Evolutionary conservation across 2,329 filamentous ascomycete genomes (phyloP), one percentile per base, ranked within the genome.

Genomic region (Xylaria sp.): DNA sequence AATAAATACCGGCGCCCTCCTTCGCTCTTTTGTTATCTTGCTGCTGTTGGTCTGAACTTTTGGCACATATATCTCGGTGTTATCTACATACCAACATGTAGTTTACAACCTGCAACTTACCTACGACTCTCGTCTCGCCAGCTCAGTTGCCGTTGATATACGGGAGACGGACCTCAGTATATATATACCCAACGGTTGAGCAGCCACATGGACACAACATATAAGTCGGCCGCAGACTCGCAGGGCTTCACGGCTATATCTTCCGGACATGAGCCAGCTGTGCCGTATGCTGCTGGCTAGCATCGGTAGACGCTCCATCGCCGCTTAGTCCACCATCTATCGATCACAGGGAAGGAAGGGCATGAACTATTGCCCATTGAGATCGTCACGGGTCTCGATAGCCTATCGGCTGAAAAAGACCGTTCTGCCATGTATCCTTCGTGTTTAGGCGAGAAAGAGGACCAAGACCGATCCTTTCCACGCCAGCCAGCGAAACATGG

Each of bases 1-100:
- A 51, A 51, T 51, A 66, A 66, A 66, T 66, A 66, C 57, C 39
- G 8, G 11, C 10, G 53, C 44, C 23, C 44, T 49, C 30, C 52
- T 51, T 52, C 60, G 19, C 47, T 48, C 46, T 11, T 49, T 55
- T 13, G 42, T 46, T 46, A n/a, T 46, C 11, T 11, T 46, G 11
- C 11, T 46, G 42, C 5, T 46, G 13, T 16, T 46, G 8, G 11
- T 42, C 8, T 42, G 11, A 2, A 47, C 13, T 34, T 7, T 4
- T 48, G 7, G n/a, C 19, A 7, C 6, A 50, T 10, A 50, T 50
- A 30, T 50, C 11, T 10, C 11, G 37, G 23, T 42, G 37, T 10
- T 13, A 42, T 9, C 42, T 6, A 6, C 13, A 51, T 51, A 4
- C 11, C 23, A 30, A 9, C 8, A n/a, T 51, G 9, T 2, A 11